phyloP scores from a whole-genome alignment of 2,329 filamentous ascomycete species.

The Hypoxylon sp. region DNA sequence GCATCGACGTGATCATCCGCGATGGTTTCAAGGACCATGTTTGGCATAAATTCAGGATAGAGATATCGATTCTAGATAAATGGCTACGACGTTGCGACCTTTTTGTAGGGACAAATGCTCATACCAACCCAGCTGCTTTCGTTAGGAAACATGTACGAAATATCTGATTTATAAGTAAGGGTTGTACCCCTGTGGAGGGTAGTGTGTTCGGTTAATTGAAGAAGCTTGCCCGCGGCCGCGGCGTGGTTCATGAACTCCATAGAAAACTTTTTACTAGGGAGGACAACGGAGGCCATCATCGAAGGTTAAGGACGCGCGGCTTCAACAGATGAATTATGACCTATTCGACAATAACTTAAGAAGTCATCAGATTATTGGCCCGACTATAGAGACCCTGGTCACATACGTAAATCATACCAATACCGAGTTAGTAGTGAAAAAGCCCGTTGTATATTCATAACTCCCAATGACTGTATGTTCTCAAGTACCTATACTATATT shows the following conservation, averaged over 20 bases:
- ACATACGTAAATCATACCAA: neutral
- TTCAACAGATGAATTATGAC: neutral
- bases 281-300: neutral
- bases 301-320: no score
- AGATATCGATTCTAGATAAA: neutral
- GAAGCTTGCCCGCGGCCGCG: neutral
- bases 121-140: neutral
- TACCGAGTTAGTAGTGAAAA: neutral
- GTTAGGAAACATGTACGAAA: neutral
- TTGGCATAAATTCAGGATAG: neutral
- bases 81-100: neutral
- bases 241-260: neutral
- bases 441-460: neutral
- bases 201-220: neutral
- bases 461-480: neutral
- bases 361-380: neutral
- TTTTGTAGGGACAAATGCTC: neutral
- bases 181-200: neutral
- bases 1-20: neutral
- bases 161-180: neutral
- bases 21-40: neutral
- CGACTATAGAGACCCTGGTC: neutral
- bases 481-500: no score
- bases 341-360: neutral
- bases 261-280: neutral